Percentiles rank a stretch among this genome's conserved stretches.
Evolutionary conservation across 2,329 filamentous ascomycete genomes (phyloP).

Genomic region (Trichoderma semiorbis): DNA sequence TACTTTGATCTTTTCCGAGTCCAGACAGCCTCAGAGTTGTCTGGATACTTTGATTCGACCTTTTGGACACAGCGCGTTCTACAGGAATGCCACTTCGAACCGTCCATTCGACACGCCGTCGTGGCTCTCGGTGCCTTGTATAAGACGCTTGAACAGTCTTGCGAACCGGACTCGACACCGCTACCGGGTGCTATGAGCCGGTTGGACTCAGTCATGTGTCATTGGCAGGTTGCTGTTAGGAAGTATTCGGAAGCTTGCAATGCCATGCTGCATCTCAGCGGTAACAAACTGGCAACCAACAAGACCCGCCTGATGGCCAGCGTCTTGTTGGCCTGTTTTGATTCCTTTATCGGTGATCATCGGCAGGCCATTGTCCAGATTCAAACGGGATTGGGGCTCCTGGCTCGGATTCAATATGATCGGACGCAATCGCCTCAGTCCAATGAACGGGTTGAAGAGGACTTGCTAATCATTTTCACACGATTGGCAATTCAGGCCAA

Average conservation of each 20-base stretch:
- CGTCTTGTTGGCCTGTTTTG: slow-evolving; percentile 64
- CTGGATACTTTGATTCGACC: slow-evolving; percentile 62
- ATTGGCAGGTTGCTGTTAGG: slow-evolving; percentile 59
- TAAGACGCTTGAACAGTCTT: slow-evolving; percentile 60
- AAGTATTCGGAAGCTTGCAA: slow-evolving; percentile 57
- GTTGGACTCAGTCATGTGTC: slow-evolving; percentile 40
- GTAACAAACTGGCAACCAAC: slow-evolving; percentile 44
- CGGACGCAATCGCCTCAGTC: slow-evolving; percentile 15
- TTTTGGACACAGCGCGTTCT: slow-evolving; percentile 64
- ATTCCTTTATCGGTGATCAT: slow-evolving; percentile 64
- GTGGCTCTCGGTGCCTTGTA: slow-evolving; percentile 64
- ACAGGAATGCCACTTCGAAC: slow-evolving; percentile 59
- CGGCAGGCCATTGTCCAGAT: slow-evolving; percentile 60
- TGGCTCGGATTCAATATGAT: slow-evolving; percentile 46
- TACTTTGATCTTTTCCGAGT: slow-evolving; percentile 62
- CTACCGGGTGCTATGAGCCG: slow-evolving; percentile 19
- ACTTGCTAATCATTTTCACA: slow-evolving; percentile 61
- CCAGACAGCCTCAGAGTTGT: slow-evolving; percentile 60
- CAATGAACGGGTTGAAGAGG: slow-evolving; percentile 53
- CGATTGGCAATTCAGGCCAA: slow-evolving; percentile 63
- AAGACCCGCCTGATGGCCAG: slow-evolving; percentile 60
- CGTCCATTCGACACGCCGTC: slow-evolving; percentile 61
- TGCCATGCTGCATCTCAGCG: slow-evolving; percentile 44
- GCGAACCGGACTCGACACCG: slow-evolving; percentile 43
- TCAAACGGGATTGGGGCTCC: slow-evolving; percentile 52